Evolutionary conservation across 2,329 filamentous ascomycete species (phyloP).

Genomic region (Fusarium fujikuroi): DNA sequence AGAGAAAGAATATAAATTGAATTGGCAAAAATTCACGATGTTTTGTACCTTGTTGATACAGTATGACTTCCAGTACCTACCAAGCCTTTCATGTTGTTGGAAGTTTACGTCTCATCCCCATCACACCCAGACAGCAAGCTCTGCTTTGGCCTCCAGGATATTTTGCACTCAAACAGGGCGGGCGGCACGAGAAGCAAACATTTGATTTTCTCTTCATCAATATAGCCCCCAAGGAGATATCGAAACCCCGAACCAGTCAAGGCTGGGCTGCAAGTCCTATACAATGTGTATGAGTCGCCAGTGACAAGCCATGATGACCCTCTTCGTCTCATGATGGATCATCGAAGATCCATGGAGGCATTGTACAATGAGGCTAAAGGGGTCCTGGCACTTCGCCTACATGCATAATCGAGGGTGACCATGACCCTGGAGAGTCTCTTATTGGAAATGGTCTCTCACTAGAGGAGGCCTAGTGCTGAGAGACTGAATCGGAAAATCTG

Average conservation of each 20-base stretch:
- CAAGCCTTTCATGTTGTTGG: not conserved
- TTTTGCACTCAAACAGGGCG: not conserved
- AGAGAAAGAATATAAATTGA: not conserved
- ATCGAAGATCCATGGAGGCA: slow-evolving; percentile 20
- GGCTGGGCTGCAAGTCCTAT: not conserved
- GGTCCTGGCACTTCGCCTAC: not conserved
- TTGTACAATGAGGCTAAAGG: slow-evolving; percentile 10
- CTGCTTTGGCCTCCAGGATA: not conserved
- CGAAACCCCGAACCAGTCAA: not conserved
- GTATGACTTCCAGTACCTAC: not conserved
- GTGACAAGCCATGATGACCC: slow-evolving; percentile 30
- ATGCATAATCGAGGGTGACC: not conserved
- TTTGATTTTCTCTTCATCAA: slow-evolving; percentile 32
- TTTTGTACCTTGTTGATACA: not conserved
- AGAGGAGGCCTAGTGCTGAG: not conserved
- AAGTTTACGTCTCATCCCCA: not conserved
- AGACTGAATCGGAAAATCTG: not conserved
- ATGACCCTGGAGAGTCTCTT: not conserved
- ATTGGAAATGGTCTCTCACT: not conserved
- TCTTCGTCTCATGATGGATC: slow-evolving; percentile 31
- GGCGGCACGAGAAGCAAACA: not conserved
- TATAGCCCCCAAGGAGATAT: not conserved
- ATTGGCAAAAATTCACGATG: too few relatives aligned
- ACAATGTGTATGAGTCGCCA: not conserved
- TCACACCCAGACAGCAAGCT: not conserved